Conservation (phyloP, 345 rosid species). For the Alliaria petiolata region DNA sequence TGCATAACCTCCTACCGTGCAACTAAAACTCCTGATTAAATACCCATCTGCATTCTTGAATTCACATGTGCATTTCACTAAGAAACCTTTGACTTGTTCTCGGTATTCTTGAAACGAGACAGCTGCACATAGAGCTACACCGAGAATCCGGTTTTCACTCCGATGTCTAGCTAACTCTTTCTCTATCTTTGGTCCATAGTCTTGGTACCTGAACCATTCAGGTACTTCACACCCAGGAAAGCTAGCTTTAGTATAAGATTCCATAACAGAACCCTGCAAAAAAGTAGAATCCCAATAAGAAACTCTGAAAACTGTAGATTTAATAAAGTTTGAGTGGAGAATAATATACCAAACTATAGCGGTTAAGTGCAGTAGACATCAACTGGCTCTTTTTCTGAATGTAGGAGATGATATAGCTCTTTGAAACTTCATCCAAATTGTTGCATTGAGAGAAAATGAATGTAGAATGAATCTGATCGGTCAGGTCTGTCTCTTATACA, state of each 20-base stretch:
- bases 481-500: no score
- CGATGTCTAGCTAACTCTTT: not conserved
- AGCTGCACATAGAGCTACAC: not conserved
- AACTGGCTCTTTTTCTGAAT: not conserved
- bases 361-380: not conserved
- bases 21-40: not conserved
- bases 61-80: not conserved
- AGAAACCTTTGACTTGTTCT: not conserved
- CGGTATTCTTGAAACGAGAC: not conserved
- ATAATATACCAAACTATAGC: not conserved
- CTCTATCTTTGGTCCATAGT: not conserved
- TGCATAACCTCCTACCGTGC: not conserved
- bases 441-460: not conserved
- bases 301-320: not conserved
- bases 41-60: not conserved
- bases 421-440: not conserved
- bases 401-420: not conserved
- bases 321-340: not conserved
- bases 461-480: not conserved
- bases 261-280: not conserved
- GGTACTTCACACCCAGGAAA: constrained; percentile 18
- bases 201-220: constrained; percentile 8
- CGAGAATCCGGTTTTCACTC: not conserved
- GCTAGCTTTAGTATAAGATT: not conserved
- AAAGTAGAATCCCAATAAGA: not conserved